Evolutionary conservation across 2,329 filamentous ascomycete genomes (phyloP), one percentile per base, ranked within the genome.

Genomic region (Fusarium devonianum): DNA sequence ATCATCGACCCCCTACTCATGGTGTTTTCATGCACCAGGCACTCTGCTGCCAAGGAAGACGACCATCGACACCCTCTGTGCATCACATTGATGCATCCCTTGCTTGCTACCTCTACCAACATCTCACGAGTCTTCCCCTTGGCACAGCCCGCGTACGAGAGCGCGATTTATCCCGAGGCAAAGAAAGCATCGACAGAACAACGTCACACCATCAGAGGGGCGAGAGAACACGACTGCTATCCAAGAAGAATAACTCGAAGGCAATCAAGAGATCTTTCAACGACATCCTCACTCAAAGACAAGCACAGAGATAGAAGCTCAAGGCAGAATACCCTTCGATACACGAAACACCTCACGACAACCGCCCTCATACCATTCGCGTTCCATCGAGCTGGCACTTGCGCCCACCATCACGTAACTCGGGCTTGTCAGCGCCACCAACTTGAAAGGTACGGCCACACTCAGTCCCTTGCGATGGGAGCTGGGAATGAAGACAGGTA

Each of bases 1-100:
- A 41, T 44, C 45, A 13, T n/a, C 6, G 12, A 5, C 4, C 13
- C 18, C n/a, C 1, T n/a, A 33, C 13, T 7, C 25, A 4, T 48
- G 37, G 37, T 56, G 40, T 59, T 58, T 56, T n/a, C 23, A 30
- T 22, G 21, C 10, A 8, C 16, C 12, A n/a, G 38, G n/a, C 3
- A 21, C 8, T 14, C 9, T 10, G 6, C 8, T 43, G 8, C 13
- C 13, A 5, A 12, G 18, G 7, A 19, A 12, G 8, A n/a, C 7
- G 13, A 9, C 2, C 14, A 13, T 16, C 1, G 32, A 42, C 17
- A 18, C 18, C 8, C 12, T 33, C 32, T 39, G n/a, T 7, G 12
- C 13, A 25, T 17, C 13, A 26, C 3, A 11, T 4, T 12, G 4
- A 19, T 8, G 12, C 41, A 12, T 37, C 4, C 16, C 6, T 19